phyloP scores from a whole-genome alignment of 2,329 filamentous ascomycete species.

The Elsinoe fawcettii region DNA sequence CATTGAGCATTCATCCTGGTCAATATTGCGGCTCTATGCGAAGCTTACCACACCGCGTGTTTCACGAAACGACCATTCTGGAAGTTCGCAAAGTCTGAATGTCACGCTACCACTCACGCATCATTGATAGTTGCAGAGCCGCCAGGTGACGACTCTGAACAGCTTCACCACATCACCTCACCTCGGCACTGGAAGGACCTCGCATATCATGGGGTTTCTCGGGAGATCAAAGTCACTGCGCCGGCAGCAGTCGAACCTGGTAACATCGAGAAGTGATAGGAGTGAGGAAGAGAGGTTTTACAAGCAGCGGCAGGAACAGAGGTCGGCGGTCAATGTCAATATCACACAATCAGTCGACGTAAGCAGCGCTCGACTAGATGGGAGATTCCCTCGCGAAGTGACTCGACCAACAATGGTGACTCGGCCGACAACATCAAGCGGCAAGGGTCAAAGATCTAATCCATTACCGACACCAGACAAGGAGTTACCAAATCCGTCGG shows the following conservation, averaged over 20 bases:
- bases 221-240: constrained; percentile 18
- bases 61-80: constrained; percentile 6
- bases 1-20: background rate
- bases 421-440: background rate
- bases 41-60: constrained; percentile 5
- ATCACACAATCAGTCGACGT: constrained; percentile 8
- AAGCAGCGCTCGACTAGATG: background rate
- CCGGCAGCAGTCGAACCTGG: constrained; percentile 16
- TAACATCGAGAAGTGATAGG: constrained; percentile 14
- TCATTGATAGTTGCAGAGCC: background rate
- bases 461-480: constrained; percentile 13
- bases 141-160: background rate
- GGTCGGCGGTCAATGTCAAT: constrained; percentile 8
- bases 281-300: constrained; percentile 14
- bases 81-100: constrained; percentile 5
- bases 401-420: background rate
- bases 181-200: background rate
- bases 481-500: background rate
- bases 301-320: background rate
- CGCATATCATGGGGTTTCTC: constrained; percentile 18
- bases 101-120: background rate
- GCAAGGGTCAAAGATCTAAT: background rate
- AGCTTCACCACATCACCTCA: background rate
- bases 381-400: constrained; percentile 1
- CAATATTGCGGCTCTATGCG: constrained; percentile 4